Percentiles rank a stretch among this genome's conserved stretches.
These are phyloP conservation scores for Ceriops decandra DNA, from an alignment of 345 rosid genomes.

Conservation along the genomic window DNA sequence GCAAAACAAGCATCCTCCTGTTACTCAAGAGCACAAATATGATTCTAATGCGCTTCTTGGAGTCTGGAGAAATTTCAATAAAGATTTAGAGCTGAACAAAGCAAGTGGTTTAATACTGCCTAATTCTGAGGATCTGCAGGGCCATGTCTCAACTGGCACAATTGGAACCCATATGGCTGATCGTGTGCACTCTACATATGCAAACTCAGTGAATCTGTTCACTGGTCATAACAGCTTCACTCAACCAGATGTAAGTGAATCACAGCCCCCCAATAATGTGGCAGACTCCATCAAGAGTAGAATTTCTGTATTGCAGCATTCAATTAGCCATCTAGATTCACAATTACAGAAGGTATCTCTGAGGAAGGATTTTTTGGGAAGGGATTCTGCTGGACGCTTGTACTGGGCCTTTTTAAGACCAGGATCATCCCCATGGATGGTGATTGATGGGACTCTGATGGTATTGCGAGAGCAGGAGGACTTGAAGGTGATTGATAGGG, in stretches of 20 bases:
- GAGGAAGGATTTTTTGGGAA: slow-evolving; percentile 34
- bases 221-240: slow-evolving; percentile 3
- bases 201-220: slow-evolving; percentile 12
- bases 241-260: slow-evolving; percentile 21
- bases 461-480: slow-evolving; percentile 2
- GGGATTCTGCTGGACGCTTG: slow-evolving; percentile 32
- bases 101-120: background rate
- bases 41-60: background rate
- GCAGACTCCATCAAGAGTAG: slow-evolving; percentile 15
- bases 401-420: slow-evolving; percentile 37
- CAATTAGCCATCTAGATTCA: slow-evolving; percentile 25
- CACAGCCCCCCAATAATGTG: slow-evolving; percentile 10
- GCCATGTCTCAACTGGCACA: slow-evolving; percentile 8
- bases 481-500: background rate
- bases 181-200: background rate
- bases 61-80: background rate
- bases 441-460: slow-evolving; percentile 24
- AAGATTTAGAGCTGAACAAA: background rate
- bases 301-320: slow-evolving; percentile 28
- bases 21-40: background rate
- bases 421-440: slow-evolving; percentile 25
- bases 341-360: slow-evolving; percentile 21
- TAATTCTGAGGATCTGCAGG: slow-evolving; percentile 1
- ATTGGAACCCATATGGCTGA: slow-evolving; percentile 9
- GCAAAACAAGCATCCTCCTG: background rate